Evolutionary conservation across 345 rosid species (phyloP), one percentile per base, ranked within the genome.

Genomic region (Stellera chamaejasme): DNA sequence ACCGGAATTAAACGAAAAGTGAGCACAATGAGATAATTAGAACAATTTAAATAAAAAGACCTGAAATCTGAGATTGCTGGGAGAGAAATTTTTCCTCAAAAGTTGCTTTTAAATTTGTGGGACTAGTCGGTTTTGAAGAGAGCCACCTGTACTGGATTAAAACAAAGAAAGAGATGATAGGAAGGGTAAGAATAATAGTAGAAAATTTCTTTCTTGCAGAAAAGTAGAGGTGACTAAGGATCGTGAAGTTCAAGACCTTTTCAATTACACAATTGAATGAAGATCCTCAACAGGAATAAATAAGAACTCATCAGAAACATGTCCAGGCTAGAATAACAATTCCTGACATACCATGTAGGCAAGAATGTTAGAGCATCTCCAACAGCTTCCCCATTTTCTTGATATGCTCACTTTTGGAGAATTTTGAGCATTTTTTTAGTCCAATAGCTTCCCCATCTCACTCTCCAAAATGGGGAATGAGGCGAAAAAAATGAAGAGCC

Each of bases 51-150:
- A 60, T 54, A 49, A 60, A 61, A 75, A 69, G 67, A 93, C 99
- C 99, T 85, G 99, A 89, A 73, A 80, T 87, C 70, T 87, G 97
- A 56, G 80, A 83, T 67, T 88, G 88, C 69, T 87, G 97, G 4
- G 99, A 80, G 69, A 93, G 88, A 61, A 89, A 93, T 69, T 89
- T 93, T 76, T 93, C 99, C 82, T 90, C 99, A 63, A 93, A 87
- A 53, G 82, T 76, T 63, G 97, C 83, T 72, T 82, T 87, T 23
- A 83, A 49, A 66, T 69, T 85, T 49, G 82, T 51, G 15, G 72
- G 64, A 73, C 72, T 62, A 70, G 78, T 76, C 50, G 96, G 80
- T 78, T 87, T 89, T 64, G 96, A 81, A 60, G 99, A 93, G 74
- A 93, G 87, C 99, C 99, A 90, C 90, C 90, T 84, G 80, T 93